Base-by-base conservation (phyloP, 768 basidiomycete species). In the Lepiota venenata region DNA sequence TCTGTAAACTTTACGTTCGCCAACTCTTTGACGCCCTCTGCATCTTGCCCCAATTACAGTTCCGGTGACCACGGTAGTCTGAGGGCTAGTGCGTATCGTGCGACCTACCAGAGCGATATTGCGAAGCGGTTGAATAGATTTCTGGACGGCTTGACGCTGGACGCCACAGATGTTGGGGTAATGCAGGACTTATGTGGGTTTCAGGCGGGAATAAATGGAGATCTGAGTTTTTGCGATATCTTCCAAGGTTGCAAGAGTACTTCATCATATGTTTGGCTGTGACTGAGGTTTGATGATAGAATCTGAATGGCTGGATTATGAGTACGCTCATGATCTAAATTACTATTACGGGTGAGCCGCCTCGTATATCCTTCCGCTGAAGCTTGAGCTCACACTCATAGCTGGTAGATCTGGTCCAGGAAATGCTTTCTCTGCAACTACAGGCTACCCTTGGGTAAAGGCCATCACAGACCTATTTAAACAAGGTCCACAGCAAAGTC, bases 121-220 rank as follows among this genome's bases (percentile, higher is more conserved):
- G 44, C 44, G 3, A 25, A 10, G 16, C 21, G 44, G 3, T 29
- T 46, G 14, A 46, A 46, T 20, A 25, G 20, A 3, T 46, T 46
- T 18, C 16, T 46, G 25, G 22, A 46, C 14, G 44, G 44, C 20
- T n/a, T 46, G 14, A 32, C 32, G 15, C 44, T 46, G 8, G 25
- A 25, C 15, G n/a, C 15, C 3, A 27, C 44, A 12, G 44, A 46
- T 10, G 18, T 46, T 46, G 44, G 44, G 10, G 25, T 46, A 8
- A 46, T 46, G 44, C 44, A 46, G 32, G 44, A 46, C 25, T 32
- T 46, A n/a, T 46, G 44, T 27, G 44, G 44, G 4, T 46, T 46
- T 18, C 44, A 46, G 12, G 25, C 16, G 3, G 44, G 32, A 12
- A 32, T 46, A 1, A 18, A 46, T 14, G 44, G 44, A 6, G 44